Evolutionary conservation across 768 basidiomycete species (phyloP).

Genomic region (Leccinellum rugosiceps): DNA sequence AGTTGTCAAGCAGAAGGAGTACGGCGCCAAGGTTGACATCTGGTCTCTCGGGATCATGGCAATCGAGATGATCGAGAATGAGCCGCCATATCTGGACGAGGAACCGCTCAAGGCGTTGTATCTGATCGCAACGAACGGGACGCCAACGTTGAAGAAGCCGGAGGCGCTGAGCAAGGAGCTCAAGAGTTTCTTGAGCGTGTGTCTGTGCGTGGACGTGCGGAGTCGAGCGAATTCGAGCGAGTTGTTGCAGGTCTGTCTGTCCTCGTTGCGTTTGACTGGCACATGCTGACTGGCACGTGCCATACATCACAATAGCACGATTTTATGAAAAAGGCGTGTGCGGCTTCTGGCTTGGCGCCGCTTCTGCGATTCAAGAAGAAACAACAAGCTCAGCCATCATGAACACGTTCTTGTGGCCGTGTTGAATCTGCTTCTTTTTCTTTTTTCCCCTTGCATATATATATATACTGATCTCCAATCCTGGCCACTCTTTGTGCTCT

Average conservation of each 20-base stretch:
- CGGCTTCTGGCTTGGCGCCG: conserved; percentile 77
- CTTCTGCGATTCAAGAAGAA: conserved; percentile 79
- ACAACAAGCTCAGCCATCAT: conserved; percentile 42
- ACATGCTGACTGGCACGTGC: neutral
- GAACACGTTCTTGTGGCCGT: neutral
- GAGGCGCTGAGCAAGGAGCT: conserved; percentile 89
- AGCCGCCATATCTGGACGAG: conserved; percentile 94
- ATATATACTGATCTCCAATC: conserved; percentile 13
- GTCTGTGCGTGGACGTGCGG: conserved; percentile 93
- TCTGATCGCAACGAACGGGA: conserved; percentile 96
- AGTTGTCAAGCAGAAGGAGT: conserved; percentile 95
- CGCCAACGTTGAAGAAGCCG: conserved; percentile 95
- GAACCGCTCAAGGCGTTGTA: conserved; percentile 94
- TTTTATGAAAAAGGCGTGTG: conserved; percentile 88
- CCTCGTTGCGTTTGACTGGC: neutral
- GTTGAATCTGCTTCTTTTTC: neutral
- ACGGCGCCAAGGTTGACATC: conserved; percentile 94
- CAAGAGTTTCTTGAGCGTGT: conserved; percentile 97
- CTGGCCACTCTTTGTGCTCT: neutral
- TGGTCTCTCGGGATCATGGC: conserved; percentile 99
- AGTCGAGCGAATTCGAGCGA: conserved; percentile 90
- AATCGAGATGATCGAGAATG: conserved; percentile 98
- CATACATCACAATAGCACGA: conserved; percentile 65
- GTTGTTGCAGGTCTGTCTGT: conserved; percentile 65
- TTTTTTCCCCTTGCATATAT: conserved; percentile 13